These are phyloP conservation scores for Trypanosoma platydactyli DNA, from an alignment of 208 protist genomes.

Conservation along the genomic window DNA sequence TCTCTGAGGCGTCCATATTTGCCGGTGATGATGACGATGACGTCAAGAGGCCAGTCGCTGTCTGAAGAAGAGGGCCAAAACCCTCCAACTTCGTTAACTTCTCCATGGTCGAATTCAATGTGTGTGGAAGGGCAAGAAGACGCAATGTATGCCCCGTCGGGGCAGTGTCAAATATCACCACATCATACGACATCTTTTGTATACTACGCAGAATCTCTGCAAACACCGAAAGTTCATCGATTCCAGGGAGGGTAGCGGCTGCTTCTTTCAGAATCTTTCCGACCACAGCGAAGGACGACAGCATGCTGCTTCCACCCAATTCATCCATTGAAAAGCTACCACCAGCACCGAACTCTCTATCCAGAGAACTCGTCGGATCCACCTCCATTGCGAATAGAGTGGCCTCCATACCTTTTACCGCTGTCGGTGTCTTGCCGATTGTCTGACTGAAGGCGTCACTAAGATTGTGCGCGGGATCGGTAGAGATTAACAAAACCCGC, in stretches of 20 bases:
- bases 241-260: conserved; percentile 90
- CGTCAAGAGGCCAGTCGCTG: conserved; percentile 35
- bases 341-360: conserved; percentile 29
- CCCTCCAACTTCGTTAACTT: conserved; percentile 49
- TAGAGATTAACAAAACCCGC: conserved; percentile 97
- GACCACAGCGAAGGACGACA: conserved; percentile 39
- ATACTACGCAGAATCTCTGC: conserved; percentile 93
- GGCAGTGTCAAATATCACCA: conserved; percentile 99
- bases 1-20: not conserved
- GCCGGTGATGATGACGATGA: conserved; percentile 17
- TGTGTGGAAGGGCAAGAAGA: conserved; percentile 92
- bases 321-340: conserved; percentile 1
- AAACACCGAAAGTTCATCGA: conserved; percentile 98
- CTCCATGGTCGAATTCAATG: conserved; percentile 51
- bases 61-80: conserved; percentile 43
- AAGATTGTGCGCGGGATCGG: conserved; percentile 99
- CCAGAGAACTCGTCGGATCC: conserved; percentile 56
- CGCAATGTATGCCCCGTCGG: conserved; percentile 98
- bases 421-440: conserved; percentile 83
- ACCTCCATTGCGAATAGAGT: conserved; percentile 96
- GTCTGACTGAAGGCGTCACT: conserved; percentile 98
- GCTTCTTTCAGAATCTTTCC: conserved; percentile 56
- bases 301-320: not conserved
- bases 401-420: conserved; percentile 85
- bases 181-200: conserved; percentile 86